Evolutionary conservation across 176 grass and related monocot species (phyloP), one percentile per base, ranked within the genome.

Genomic region (Oropetium thomaeum): DNA sequence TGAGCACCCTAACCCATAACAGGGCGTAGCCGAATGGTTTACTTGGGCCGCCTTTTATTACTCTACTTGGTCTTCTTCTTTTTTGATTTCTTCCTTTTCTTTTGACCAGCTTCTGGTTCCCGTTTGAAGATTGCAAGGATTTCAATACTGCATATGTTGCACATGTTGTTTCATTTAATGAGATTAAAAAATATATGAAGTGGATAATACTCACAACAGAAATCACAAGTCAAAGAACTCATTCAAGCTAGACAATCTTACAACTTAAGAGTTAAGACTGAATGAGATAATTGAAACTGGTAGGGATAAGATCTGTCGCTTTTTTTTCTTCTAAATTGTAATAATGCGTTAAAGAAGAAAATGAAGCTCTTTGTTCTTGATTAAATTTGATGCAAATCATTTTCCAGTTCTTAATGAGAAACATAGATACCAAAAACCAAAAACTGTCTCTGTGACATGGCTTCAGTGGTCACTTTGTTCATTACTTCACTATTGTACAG

Each of bases 81-180:
- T 31, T 92, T 88, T 15, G 58, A 38, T 70, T 76, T 81, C 41
- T 97, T 97, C 60, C 45, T 93, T 74, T 89, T 98, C 82, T 85
- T 94, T 48, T 83, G 65, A 73, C 8, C 53, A 71, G 67, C 66
- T 71, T 81, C 55, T 62, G 86, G 85, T 48, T 87, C 91, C 32
- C 79, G 84, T 81, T 87, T 93, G 75, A 94, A 98, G 66, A 98
- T 88, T 0, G 84, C 95, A 43, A 98, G 86, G 25, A 92, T 77
- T 83, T 98, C 91, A 25, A 92, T 92, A 70, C 87, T 96, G 84
- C 54, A 72, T 62, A 74, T n/a, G n/a, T n/a, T n/a, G n/a, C n/a
- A n/a, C n/a, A n/a, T n/a, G n/a, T 69, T 71, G 81, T 66, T 79
- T 31, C 62, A 89, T 23, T 73, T 60, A 61, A 53, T 69, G 11